Conservation (phyloP, 345 rosid genomes). For the Noccaea caerulescens region DNA sequence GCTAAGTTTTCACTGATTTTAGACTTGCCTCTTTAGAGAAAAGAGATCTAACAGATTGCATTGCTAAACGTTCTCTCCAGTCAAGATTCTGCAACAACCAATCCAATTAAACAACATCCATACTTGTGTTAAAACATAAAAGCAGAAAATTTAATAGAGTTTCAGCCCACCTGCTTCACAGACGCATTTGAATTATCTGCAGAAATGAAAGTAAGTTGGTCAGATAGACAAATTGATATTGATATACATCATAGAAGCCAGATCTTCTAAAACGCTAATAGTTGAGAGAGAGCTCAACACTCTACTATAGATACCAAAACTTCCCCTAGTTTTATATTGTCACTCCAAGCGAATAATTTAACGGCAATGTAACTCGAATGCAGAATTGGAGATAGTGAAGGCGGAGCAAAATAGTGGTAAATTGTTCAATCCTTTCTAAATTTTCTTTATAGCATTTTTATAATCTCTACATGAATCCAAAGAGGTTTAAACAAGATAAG, state of each 20-base stretch:
- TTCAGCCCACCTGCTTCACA: slow-evolving; percentile 55
- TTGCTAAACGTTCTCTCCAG: slow-evolving; percentile 86
- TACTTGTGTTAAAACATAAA: not conserved
- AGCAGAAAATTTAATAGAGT: not conserved
- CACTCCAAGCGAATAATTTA: not conserved
- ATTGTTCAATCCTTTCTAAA: not conserved
- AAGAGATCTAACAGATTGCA: slow-evolving; percentile 66
- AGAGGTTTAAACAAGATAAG: not conserved
- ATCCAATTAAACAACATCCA: slow-evolving; percentile 32
- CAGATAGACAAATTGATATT: not conserved
- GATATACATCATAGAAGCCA: not conserved
- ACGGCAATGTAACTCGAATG: slow-evolving; percentile 15
- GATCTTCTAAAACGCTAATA: not conserved
- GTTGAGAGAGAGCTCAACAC: not conserved
- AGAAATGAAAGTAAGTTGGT: slow-evolving; percentile 28
- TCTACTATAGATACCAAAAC: not conserved
- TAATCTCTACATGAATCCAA: slow-evolving; percentile 21
- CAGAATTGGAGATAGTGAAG: not conserved
- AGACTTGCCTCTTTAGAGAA: slow-evolving; percentile 80
- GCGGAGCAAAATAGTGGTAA: not conserved
- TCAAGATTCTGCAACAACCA: slow-evolving; percentile 60
- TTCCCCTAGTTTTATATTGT: not conserved
- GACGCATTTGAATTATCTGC: slow-evolving; percentile 64
- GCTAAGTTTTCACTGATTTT: slow-evolving; percentile 14
- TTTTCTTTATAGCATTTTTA: not conserved